Conservation (phyloP, 495 filamentous ascomycete genomes). For the Mytilinidion resinicola region DNA sequence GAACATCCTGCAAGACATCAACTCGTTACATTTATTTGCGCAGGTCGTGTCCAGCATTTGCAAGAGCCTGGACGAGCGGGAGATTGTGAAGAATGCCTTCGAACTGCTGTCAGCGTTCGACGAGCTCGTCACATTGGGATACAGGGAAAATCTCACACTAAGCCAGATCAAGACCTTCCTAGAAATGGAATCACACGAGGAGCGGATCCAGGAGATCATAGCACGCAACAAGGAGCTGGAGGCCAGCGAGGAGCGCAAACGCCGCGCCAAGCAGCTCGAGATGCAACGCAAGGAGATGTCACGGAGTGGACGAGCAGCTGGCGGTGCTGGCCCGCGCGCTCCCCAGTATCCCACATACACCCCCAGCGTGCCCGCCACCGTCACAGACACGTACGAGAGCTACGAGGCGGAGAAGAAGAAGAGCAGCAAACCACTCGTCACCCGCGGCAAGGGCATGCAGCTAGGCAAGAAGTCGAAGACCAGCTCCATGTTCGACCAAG, state of each 20-base stretch:
- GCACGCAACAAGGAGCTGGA: constrained; percentile 98
- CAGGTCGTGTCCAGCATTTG: constrained; percentile 95
- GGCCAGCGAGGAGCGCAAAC: constrained; percentile 93
- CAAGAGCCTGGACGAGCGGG: constrained; percentile 90
- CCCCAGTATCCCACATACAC: constrained; percentile 87
- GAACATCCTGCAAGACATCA: constrained; percentile 98
- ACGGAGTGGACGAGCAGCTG: constrained; percentile 12
- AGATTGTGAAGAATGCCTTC: constrained; percentile 89
- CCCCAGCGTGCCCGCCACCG: constrained; percentile 63
- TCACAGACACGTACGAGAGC: constrained; percentile 77
- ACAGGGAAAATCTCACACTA: constrained; percentile 89
- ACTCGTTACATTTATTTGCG: constrained; percentile 92
- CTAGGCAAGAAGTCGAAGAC: constrained; percentile 96
- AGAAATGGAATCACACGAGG: constrained; percentile 98
- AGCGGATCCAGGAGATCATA: constrained; percentile 96
- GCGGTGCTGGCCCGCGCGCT: constrained; percentile 54
- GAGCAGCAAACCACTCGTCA: constrained; percentile 54
- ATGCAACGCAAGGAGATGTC: constrained; percentile 93
- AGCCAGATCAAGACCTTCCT: constrained; percentile 97
- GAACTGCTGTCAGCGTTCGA: constrained; percentile 94
- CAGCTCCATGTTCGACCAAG: constrained; percentile 91
- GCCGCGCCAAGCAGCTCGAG: constrained; percentile 95
- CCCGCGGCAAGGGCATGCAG: constrained; percentile 96
- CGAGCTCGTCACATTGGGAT: constrained; percentile 89
- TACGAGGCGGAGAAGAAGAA: constrained; percentile 98